Evolutionary conservation across 345 rosid genomes (phyloP), one percentile per base, ranked within the genome.

Genomic region (Noccaea caerulescens): DNA sequence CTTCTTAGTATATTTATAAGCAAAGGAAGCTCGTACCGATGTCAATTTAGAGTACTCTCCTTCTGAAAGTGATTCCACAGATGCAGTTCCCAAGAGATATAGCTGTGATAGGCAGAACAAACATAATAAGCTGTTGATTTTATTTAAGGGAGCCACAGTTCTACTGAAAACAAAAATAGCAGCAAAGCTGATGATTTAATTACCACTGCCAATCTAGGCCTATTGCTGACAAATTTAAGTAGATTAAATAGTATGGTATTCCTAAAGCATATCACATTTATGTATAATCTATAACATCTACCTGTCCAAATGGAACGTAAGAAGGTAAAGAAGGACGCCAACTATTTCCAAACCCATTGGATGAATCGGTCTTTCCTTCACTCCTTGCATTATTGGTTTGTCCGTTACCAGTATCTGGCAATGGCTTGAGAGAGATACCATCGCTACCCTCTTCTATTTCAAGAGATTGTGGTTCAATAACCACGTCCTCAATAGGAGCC

Each of bases 301-400:
- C 97, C 97, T 91, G 79, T 50, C 98, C 98, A 84, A 93, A 93
- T 44, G 98, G 98, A 23, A 93, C 88, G 80, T 93, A 93, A 54
- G 96, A 88, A 50, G 97, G 98, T 72, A 93, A 80, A 80, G 82
- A 85, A 45, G 98, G 96, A 71, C 61, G 76, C 96, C 98, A 92
- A 68, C 72, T 81, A 59, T 86, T 86, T 44, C 77, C 77, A 59
- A 78, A 84, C 43, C 79, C 84, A 54, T 41, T 72, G 65, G 67
- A 74, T 20, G 54, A 63, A 71, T 74, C 69, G 39, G 41, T 73
- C 51, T 81, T 87, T 58, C 77, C 91, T 12, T 66, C 73, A 46
- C 62, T 59, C 60, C 80, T 86, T 70, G 71, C 85, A 55, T 59
- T 58, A 63, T 59, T 46, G 27, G 83, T 77, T 65, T 74, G 69